These are phyloP conservation scores for Phytophthora ohioensis DNA, from an alignment of 352 stramenopile genomes.

Conservation along the genomic window DNA sequence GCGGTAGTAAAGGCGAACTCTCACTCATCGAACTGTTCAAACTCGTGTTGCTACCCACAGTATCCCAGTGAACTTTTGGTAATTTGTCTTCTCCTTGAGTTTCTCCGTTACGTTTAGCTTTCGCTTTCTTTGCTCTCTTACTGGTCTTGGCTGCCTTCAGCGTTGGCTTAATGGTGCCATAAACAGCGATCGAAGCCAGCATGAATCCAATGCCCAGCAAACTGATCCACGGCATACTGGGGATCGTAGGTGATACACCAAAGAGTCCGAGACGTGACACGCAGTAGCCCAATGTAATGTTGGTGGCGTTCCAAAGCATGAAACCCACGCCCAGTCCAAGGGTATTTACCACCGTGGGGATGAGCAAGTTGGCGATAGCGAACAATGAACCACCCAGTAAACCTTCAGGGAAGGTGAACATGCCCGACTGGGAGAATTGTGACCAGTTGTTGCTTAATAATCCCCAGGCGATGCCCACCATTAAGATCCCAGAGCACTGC, in stretches of 20 bases:
- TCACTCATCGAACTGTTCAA: slow-evolving; percentile 40
- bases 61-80: slow-evolving; percentile 24
- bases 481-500: slow-evolving; percentile 86
- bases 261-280: slow-evolving; percentile 81
- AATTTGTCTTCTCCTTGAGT: background rate
- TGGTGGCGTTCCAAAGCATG: slow-evolving; percentile 90
- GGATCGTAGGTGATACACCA: slow-evolving; percentile 70
- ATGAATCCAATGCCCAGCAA: slow-evolving; percentile 80
- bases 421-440: slow-evolving; percentile 73
- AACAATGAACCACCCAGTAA: slow-evolving; percentile 82
- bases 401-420: slow-evolving; percentile 83
- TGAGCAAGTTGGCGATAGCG: slow-evolving; percentile 83
- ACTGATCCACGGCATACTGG: slow-evolving; percentile 61
- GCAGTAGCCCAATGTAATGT: slow-evolving; percentile 84
- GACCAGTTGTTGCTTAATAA: slow-evolving; percentile 86
- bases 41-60: slow-evolving; percentile 26
- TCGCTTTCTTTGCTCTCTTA: slow-evolving; percentile 22
- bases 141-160: slow-evolving; percentile 42
- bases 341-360: slow-evolving; percentile 88
- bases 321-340: slow-evolving; percentile 83
- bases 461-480: slow-evolving; percentile 80
- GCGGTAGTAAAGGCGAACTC: slow-evolving; percentile 49
- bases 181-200: slow-evolving; percentile 81
- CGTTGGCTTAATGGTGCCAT: slow-evolving; percentile 80
- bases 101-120: slow-evolving; percentile 5